Evolutionary conservation across 2,329 filamentous ascomycete genomes (phyloP), one percentile per base, ranked within the genome.

Genomic region (Stemphylium beticola): DNA sequence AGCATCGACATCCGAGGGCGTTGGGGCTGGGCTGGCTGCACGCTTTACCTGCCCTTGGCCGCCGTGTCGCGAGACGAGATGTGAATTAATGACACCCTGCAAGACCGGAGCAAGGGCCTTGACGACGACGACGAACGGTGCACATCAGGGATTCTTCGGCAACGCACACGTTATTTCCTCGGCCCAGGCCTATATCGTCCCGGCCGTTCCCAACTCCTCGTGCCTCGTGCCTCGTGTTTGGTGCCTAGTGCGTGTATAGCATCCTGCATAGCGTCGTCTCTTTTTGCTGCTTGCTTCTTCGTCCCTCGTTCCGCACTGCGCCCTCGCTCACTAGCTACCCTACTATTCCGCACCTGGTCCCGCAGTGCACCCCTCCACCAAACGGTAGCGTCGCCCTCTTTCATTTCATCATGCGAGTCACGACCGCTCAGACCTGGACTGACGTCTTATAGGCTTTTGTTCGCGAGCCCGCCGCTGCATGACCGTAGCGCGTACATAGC

Each of bases 111-210:
- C 49, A 48, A 48, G 43, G 53, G 40, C 49, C 48, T 36, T 32
- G 26, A 40, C 40, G 32, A 44, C 52, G 26, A 40, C 40, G 32
- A 44, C 52, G 43, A 58, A 52, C 52, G 55, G 47, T 47, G 47
- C 48, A 37, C 32, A 48, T 51, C 52, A 58, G 55, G 55, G 47
- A 58, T 55, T 45, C 17, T 38, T 51, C 52, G 52, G 47, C 55
- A 55, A 29, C 39, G 41, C 41, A 26, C 43, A 55, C 50, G 44
- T 54, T 55, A 55, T 55, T 55, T 50, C 41, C 37, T 41, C 42
- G 37, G 37, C n/a, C 40, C 50, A 44, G 50, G 37, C 50, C 49
- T 40, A 38, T 55, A 29, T 41, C 14, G 50, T 15, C 44, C 40
- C 50, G 24, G 29, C 17, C 22, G 45, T 48, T 22, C 43, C 32